Conservation (phyloP, 805 yeast species). For the Lachancea kluyveri region DNA sequence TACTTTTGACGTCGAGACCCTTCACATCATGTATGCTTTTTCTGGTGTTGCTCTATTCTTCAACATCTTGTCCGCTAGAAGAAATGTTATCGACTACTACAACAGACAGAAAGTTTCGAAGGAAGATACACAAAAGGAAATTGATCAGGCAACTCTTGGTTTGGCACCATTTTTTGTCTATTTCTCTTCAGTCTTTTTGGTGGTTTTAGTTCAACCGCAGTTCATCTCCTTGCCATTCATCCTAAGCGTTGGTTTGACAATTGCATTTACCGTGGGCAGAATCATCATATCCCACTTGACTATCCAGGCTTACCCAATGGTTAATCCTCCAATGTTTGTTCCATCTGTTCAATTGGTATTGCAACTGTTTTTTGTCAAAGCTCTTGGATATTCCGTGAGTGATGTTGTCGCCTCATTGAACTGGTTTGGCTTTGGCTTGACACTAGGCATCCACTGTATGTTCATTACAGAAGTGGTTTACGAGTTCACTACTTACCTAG, state of each 20-base stretch:
- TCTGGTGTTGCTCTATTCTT: constrained; percentile 53
- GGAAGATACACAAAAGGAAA: constrained; percentile 14
- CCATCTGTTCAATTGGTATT: constrained; percentile 45
- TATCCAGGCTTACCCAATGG: constrained; percentile 64
- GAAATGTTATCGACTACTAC: constrained; percentile 48
- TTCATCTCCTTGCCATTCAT: constrained; percentile 50
- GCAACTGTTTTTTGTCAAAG: constrained; percentile 20
- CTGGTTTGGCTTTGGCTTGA: constrained; percentile 62
- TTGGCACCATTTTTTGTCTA: constrained; percentile 63
- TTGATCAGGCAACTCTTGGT: constrained; percentile 42
- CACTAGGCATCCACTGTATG: constrained; percentile 61
- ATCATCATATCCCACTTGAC: constrained; percentile 86
- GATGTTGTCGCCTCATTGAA: constrained; percentile 45
- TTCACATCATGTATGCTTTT: constrained; percentile 46
- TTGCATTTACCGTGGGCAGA: constrained; percentile 87
- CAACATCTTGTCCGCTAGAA: constrained; percentile 64
- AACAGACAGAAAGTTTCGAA: constrained; percentile 25
- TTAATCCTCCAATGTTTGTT: constrained; percentile 63
- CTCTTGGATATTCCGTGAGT: constrained; percentile 31
- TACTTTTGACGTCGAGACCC: constrained; percentile 32
- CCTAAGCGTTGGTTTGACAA: constrained; percentile 63
- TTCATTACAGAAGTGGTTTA: constrained; percentile 73
- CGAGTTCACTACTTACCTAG: constrained; percentile 73
- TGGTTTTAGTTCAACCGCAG: constrained; percentile 46
- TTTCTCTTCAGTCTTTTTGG: constrained; percentile 41